These are phyloP conservation scores for Pharnaceum exiguum DNA, from an alignment of 148 eudicot genomes.

Conservation along the genomic window DNA sequence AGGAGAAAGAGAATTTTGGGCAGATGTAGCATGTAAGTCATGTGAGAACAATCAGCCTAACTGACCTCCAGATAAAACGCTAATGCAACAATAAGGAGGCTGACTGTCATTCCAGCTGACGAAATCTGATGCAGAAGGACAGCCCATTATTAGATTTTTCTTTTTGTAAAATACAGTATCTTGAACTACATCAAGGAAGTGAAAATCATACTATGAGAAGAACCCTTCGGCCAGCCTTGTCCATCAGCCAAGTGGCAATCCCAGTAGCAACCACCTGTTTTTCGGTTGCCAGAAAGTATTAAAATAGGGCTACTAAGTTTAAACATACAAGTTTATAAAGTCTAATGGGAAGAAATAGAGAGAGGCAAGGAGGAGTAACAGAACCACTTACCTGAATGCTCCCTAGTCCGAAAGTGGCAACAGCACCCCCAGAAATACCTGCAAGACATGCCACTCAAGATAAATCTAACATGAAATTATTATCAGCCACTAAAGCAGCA, in stretches of 20 bases:
- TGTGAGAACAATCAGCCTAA: not conserved
- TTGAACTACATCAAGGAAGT: too few relatives aligned
- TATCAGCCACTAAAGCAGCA: not conserved
- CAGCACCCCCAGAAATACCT: conserved; percentile 67
- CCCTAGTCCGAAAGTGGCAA: conserved; percentile 79
- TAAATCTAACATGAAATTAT: not conserved
- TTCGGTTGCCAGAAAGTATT: not conserved
- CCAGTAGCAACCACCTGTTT: conserved; percentile 79
- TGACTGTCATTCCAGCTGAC: conserved; percentile 50
- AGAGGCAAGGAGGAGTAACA: not conserved
- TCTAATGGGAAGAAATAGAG: too few relatives aligned
- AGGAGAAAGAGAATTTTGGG: not conserved
- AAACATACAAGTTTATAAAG: not conserved
- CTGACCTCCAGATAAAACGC: conserved; percentile 71
- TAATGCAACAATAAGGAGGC: conserved; percentile 56
- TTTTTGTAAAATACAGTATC: not conserved
- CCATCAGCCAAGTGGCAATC: conserved; percentile 69
- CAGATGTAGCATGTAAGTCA: not conserved
- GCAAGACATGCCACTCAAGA: not conserved
- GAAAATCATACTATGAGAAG: conserved; percentile 56
- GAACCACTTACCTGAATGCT: conserved; percentile 57
- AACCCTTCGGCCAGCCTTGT: conserved; percentile 74
- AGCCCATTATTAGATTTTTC: not conserved
- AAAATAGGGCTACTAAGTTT: not conserved
- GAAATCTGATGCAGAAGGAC: conserved; percentile 40